Evolutionary conservation across 2,329 filamentous ascomycete genomes (phyloP), one percentile per base, ranked within the genome.

Genomic region (Ramularia collo-cygni): DNA sequence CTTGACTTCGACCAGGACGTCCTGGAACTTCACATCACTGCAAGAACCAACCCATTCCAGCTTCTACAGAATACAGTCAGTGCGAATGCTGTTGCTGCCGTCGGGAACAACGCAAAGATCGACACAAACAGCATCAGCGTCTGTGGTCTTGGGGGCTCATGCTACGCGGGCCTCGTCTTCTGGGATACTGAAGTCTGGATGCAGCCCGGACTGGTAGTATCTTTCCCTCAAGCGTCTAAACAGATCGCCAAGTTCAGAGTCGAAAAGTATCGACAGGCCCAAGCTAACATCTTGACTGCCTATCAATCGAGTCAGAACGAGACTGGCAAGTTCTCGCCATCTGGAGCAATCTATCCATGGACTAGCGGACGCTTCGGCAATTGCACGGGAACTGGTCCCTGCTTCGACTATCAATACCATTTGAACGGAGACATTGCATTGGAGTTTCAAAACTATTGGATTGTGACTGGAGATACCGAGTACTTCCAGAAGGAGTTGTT

Each of bases 351-450:
- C 1, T 85, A 75, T 52, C 74, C 80, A 1, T 85, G 81, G 81
- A 84, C 79, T 0, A 75, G 75, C 50, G 79, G 76, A 7, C 64
- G 79, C 4, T 80, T 70, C 52, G 81, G 81, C 2, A 84, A 85
- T 52, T 85, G 81, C 52, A 85, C 81, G 4, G 67, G 59, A 2
- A 69, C 65, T n/a, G 69, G 68, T 5, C 67, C 69, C 13, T 85
- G 81, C 57, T 81, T 79, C 51, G 80, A 85, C 57, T 84, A 85
- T 48, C 71, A 85, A 55, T 85, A 85, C 51, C 81, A 85, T 57
- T 52, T 85, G 27, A 84, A 84, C 50, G 77, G 79, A 6, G 81
- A 84, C 49, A 83, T 85, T 49, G 77, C 75, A 0, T 64, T 83
- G 19, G 69, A 76, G 1, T 65, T 81, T 43, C 69, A 75, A 50